A percentile compares a stretch with the other conserved stretches of the same genome.
Evolutionary conservation across 495 filamentous ascomycete species (phyloP).

Genomic region (Immersiella caudata): DNA sequence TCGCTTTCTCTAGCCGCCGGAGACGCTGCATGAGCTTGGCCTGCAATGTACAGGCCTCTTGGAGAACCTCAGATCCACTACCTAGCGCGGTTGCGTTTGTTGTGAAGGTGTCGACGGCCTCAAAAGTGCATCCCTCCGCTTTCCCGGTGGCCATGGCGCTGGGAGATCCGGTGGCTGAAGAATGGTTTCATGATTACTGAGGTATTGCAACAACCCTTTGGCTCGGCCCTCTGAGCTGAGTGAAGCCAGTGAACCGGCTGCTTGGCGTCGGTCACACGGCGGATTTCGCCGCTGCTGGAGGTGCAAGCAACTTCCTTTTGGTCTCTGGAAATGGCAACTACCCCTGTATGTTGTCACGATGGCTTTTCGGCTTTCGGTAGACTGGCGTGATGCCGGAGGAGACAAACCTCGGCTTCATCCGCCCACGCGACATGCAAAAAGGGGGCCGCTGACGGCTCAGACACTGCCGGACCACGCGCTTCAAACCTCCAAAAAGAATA

Average conservation of each 20-base stretch:
- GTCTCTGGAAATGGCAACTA: background rate
- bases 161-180: background rate
- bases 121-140: background rate
- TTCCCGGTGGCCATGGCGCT: background rate
- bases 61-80: background rate
- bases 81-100: background rate
- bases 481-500: constrained; percentile 5
- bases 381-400: background rate
- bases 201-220: background rate
- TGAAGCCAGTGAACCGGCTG: background rate
- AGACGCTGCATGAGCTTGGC: background rate
- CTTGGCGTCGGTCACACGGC: background rate
- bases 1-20: background rate
- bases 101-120: background rate
- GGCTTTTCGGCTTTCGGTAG: background rate
- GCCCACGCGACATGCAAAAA: background rate
- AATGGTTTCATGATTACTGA: background rate
- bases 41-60: constrained; percentile 8
- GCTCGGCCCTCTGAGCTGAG: background rate
- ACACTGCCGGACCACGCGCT: background rate
- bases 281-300: background rate
- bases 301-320: background rate
- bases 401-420: background rate
- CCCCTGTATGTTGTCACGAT: background rate
- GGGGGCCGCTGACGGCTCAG: background rate